Evolutionary conservation across 2,329 filamentous ascomycete genomes (phyloP), one percentile per base, ranked within the genome.

Genomic region (Remersonia thermophila): DNA sequence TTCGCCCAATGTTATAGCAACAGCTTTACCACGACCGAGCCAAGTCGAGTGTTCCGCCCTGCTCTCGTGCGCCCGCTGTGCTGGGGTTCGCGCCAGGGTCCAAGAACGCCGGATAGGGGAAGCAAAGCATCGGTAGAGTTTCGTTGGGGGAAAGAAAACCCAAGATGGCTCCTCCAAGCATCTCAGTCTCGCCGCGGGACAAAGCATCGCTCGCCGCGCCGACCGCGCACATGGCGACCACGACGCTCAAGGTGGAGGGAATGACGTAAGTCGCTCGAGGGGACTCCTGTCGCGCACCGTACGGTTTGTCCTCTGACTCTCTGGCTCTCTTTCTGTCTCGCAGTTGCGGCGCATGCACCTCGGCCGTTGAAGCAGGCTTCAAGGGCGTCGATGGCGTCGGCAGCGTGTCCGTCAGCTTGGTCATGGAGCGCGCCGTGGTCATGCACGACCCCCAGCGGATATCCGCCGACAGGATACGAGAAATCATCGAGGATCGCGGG

Each of bases 361-460:
- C 87, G 30, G 80, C 91, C n/a, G 80, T 98, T 49, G 89, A 96
- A 67, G 75, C 80, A 41, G 91, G 83, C 47, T 93, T 98, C 62
- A 81, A 84, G 51, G 75, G 73, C 47, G 71, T 93, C 4, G 68
- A 80, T 27, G 89, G 91, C 37, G 77, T 91, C 8, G 83, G 81
- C 44, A 85, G 71, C 49, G 85, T 96, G 40, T 93, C 86, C 8
- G 82, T 98, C 51, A 94, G 85, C 55, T 65, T 98, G 50, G 82
- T 95, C 38, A 93, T 95, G 77, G 87, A 94, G 59, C 77, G 89
- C 41, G 91, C 89, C n/a, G 87, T 96, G 29, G 69, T 96, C 26
- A 80, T 87, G 60, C 91, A 98, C 60, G 81, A 96, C 58, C 76
- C 84, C 1, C 63, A 70, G 37, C 70, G 73, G 35, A 72, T 96